Conservation (phyloP, 441 rosid species). For the Macaranga tanarius region DNA sequence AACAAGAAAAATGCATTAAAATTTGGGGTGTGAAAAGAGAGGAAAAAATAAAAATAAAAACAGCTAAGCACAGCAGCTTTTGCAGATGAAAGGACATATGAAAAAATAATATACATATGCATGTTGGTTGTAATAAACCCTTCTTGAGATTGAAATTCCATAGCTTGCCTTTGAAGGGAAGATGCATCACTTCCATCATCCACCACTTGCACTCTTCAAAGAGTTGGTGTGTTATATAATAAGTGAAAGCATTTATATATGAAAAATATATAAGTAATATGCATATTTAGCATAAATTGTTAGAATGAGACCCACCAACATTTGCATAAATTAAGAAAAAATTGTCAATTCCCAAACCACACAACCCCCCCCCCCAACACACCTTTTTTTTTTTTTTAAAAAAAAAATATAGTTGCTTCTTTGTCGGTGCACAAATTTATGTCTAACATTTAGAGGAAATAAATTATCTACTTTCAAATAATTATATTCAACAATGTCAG, state of each 20-base stretch:
- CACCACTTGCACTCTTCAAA: not conserved
- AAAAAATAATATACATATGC: not conserved
- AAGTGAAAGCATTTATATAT: not conserved
- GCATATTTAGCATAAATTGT: not conserved
- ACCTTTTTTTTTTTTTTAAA: no score
- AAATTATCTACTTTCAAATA: no score
- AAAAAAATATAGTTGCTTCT: no score
- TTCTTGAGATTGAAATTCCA: not conserved
- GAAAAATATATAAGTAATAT: not conserved
- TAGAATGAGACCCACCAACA: not conserved
- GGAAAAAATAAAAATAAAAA: no score
- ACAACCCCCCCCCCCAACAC: no score
- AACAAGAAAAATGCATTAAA: no score
- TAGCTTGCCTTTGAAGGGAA: constrained; percentile 25
- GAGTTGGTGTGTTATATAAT: not conserved
- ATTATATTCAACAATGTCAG: no score
- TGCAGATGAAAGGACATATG: not conserved
- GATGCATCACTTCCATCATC: not conserved
- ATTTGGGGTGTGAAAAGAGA: not conserved
- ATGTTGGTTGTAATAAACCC: not conserved
- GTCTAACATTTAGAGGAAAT: no score
- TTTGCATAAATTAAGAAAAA: not conserved
- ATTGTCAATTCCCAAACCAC: not conserved
- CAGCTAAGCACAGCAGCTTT: not conserved
- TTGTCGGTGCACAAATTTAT: no score